A percentile compares a stretch with the other conserved stretches of the same genome.
These are phyloP conservation scores for Russula abietina DNA, from an alignment of 768 basidiomycete species.

Conservation along the genomic window DNA sequence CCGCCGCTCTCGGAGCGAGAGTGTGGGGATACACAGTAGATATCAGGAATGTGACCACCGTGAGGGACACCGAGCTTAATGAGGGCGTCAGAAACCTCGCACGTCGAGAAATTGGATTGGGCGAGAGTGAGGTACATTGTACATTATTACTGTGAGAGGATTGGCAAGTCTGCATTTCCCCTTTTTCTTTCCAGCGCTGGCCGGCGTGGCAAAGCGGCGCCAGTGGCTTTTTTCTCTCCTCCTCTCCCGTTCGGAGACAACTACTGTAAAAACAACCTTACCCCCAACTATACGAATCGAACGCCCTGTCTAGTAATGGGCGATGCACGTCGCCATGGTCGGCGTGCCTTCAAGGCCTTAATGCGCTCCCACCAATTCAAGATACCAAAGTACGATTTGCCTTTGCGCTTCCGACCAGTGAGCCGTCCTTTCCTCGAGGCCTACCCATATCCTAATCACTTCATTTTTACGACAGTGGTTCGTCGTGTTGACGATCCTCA, in stretches of 20 bases:
- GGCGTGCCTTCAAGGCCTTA: constrained; percentile 47
- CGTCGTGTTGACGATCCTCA: constrained; percentile 56
- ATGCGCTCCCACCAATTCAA: constrained; percentile 67
- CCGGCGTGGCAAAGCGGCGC: neutral
- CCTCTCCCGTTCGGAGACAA: neutral
- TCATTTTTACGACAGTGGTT: constrained; percentile 57
- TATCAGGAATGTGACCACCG: constrained; percentile 79
- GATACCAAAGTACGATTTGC: constrained; percentile 62
- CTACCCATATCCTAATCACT: neutral
- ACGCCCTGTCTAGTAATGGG: constrained; percentile 13
- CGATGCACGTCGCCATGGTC: constrained; percentile 35
- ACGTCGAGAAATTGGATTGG: constrained; percentile 51
- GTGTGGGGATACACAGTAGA: constrained; percentile 50
- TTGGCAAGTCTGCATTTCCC: neutral
- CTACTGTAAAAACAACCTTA: neutral
- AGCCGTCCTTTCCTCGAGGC: constrained; percentile 17
- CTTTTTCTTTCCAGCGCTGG: neutral
- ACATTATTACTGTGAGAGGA: neutral
- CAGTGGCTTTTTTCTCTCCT: neutral
- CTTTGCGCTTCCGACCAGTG: constrained; percentile 68
- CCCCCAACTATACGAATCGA: constrained; percentile 1
- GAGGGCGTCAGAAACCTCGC: constrained; percentile 86
- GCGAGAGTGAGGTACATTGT: constrained; percentile 13
- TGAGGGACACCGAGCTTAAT: constrained; percentile 65
- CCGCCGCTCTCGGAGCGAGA: constrained; percentile 32